A percentile compares a stretch with the other conserved stretches of the same genome.
These are phyloP conservation scores for Craterostigma plantagineum DNA, from an alignment of 257 asterid species.

Conservation along the genomic window DNA sequence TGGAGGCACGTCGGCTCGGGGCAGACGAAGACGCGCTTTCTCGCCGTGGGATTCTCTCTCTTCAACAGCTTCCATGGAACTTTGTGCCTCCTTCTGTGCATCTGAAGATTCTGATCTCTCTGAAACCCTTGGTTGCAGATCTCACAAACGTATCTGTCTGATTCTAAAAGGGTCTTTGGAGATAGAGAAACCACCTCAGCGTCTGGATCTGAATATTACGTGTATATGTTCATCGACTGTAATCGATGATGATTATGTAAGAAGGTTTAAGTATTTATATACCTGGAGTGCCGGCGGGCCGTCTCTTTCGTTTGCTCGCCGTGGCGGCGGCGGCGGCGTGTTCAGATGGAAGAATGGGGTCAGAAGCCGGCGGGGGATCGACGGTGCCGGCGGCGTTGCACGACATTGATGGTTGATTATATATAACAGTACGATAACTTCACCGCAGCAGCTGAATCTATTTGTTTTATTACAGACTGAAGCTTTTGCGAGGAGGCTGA, in stretches of 20 bases:
- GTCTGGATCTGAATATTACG: constrained; percentile 57
- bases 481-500: too few species aligned
- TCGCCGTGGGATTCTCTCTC: constrained; percentile 28
- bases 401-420: too few species aligned
- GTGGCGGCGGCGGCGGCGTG: neutral
- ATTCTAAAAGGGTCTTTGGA: constrained; percentile 66
- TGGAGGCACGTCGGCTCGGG: constrained; percentile 64
- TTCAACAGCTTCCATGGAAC: constrained; percentile 91
- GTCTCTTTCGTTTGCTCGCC: constrained; percentile 30
- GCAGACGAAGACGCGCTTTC: constrained; percentile 50
- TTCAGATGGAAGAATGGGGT: too few species aligned
- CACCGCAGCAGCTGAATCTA: too few species aligned
- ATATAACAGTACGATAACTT: too few species aligned
- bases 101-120: constrained; percentile 84
- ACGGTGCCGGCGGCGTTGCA: too few species aligned
- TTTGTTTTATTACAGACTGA: too few species aligned
- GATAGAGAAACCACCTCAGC: constrained; percentile 81
- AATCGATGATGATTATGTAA: neutral
- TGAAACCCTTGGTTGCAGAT: constrained; percentile 93
- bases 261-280: neutral
- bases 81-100: constrained; percentile 77
- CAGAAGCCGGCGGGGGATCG: too few species aligned
- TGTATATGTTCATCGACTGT: neutral
- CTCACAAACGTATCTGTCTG: constrained; percentile 85
- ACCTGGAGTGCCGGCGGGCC: constrained; percentile 95